Conservation (phyloP, 345 rosid species). For the Firmiana major region DNA sequence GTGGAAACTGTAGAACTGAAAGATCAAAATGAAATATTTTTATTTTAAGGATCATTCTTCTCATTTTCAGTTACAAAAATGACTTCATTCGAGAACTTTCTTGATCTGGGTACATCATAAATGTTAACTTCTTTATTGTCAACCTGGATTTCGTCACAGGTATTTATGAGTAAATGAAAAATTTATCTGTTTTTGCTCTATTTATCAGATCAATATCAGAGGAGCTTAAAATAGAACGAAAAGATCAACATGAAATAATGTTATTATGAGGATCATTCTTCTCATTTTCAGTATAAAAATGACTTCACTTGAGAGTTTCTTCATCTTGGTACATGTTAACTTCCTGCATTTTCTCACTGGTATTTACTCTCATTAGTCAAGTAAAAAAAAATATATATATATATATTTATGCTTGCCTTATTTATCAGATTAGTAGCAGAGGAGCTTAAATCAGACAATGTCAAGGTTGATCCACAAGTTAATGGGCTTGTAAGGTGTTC, state of each 20-base stretch:
- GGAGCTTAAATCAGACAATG: conserved; percentile 29
- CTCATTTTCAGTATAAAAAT: neutral
- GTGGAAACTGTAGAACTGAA: neutral
- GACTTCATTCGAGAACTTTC: neutral
- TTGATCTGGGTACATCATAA: neutral
- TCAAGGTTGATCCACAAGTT: conserved; percentile 40
- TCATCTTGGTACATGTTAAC: neutral
- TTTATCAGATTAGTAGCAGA: conserved; percentile 42
- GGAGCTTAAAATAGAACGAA: conserved; percentile 25
- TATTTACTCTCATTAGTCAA: neutral
- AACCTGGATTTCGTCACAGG: neutral
- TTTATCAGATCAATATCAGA: conserved; percentile 41
- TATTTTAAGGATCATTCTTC: neutral
- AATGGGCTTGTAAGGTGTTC: conserved; percentile 32
- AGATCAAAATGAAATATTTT: neutral
- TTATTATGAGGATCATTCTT: neutral
- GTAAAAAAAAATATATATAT: neutral
- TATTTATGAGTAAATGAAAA: neutral
- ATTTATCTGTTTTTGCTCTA: conserved; percentile 17
- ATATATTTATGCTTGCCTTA: conserved; percentile 18
- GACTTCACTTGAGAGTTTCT: neutral
- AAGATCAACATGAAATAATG: neutral
- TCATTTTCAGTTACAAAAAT: neutral
- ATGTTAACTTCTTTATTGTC: neutral
- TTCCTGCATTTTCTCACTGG: neutral